These are phyloP conservation scores for Ambrosiella cleistominuta DNA, from an alignment of 2,329 filamentous ascomycete species.

Conservation along the genomic window DNA sequence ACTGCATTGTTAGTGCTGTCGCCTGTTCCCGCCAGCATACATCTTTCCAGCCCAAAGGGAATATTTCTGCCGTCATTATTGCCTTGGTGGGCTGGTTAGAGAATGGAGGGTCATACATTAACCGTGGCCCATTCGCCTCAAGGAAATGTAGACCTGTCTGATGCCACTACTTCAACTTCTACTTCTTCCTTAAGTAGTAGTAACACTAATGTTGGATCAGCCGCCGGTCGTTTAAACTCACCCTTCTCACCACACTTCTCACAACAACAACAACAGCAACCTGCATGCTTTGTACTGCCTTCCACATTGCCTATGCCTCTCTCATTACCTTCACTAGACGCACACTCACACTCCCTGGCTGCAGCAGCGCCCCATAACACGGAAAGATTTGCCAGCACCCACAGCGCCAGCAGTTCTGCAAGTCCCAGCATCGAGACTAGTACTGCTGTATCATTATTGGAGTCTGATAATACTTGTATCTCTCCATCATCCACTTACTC, in stretches of 20 bases:
- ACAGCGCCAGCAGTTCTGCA: background rate
- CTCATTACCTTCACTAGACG: slow-evolving; percentile 18
- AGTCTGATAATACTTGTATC: slow-evolving; percentile 2
- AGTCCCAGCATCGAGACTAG: slow-evolving; percentile 9
- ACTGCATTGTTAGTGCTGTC: background rate
- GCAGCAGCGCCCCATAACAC: background rate
- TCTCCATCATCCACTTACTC: slow-evolving; percentile 6
- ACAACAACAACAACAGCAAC: background rate
- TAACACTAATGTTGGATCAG: background rate
- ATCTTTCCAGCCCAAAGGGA: background rate
- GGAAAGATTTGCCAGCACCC: background rate
- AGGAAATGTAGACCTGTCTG: slow-evolving; percentile 14
- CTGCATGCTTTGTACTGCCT: slow-evolving; percentile 19
- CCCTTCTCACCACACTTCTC: slow-evolving; percentile 16
- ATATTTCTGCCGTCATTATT: background rate
- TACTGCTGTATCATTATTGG: slow-evolving; percentile 1
- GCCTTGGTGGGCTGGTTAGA: slow-evolving; percentile 4
- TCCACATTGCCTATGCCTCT: slow-evolving; percentile 14
- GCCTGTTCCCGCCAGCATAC: background rate
- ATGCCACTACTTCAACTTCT: background rate
- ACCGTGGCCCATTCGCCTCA: slow-evolving; percentile 23
- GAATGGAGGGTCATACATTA: slow-evolving; percentile 8
- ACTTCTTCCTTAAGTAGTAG: background rate
- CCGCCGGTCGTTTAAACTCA: slow-evolving; percentile 3
- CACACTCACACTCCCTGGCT: slow-evolving; percentile 15